Conservation (phyloP, 129 eudicot genomes). For the Centrapalus pauciflorus region DNA sequence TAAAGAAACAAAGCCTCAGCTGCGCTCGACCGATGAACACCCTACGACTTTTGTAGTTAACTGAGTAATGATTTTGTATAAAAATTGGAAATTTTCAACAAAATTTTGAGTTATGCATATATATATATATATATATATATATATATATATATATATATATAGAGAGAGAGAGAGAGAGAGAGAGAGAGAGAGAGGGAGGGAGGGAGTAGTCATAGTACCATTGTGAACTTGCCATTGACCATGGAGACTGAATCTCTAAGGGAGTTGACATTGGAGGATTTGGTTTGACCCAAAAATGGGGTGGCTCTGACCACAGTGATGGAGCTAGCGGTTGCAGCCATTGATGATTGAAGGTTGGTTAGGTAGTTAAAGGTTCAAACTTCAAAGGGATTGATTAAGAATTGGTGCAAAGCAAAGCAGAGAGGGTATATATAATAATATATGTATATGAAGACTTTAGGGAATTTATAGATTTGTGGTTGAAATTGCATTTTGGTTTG, state of each 20-base stretch:
- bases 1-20: no score
- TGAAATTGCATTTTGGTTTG: slow-evolving; percentile 17
- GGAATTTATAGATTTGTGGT: slow-evolving; percentile 20
- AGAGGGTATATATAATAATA: no score
- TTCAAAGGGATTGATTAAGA: slow-evolving; percentile 12
- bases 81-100: no score
- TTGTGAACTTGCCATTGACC: slow-evolving; percentile 31
- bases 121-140: no score
- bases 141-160: no score
- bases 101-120: no score
- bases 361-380: no score
- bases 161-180: no score
- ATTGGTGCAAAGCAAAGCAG: slow-evolving; percentile 7
- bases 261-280: slow-evolving; percentile 23
- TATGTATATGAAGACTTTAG: slow-evolving; percentile 7
- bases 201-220: slow-evolving; percentile 23
- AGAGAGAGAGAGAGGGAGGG: slow-evolving; percentile 1
- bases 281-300: slow-evolving; percentile 39
- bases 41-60: no score
- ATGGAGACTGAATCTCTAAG: slow-evolving; percentile 32
- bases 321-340: slow-evolving; percentile 33
- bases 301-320: slow-evolving; percentile 27
- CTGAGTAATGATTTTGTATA: no score
- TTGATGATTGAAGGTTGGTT: slow-evolving; percentile 9
- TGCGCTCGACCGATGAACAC: no score